These are phyloP conservation scores for Odonthalia washingtoniensis DNA, from an alignment of 31 red algal species.

Conservation along the genomic window DNA sequence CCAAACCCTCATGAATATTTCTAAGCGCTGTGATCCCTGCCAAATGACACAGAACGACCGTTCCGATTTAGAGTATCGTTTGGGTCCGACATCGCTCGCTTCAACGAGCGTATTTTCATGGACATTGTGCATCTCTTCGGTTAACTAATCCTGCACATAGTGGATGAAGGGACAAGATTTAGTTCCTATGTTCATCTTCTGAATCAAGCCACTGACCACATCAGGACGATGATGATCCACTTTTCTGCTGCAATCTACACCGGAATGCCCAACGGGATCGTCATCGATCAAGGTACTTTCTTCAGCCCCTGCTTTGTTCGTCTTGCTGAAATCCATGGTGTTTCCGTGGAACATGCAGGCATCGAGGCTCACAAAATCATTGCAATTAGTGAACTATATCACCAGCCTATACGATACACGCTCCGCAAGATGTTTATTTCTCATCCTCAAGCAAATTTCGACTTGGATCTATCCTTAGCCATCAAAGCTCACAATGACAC, in stretches of 20 bases:
- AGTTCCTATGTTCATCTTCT: not conserved
- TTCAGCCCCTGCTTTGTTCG: conserved; percentile 24
- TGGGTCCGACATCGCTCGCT: conserved; percentile 13
- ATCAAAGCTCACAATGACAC: conserved; percentile 49
- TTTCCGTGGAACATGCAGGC: too few relatives aligned
- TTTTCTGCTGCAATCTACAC: conserved; percentile 41
- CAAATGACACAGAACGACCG: conserved; percentile 20
- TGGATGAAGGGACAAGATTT: conserved; percentile 44
- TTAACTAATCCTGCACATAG: conserved; percentile 33
- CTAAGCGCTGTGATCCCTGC: conserved; percentile 32
- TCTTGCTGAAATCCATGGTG: not conserved
- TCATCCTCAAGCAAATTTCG: not conserved
- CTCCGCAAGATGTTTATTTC: conserved; percentile 37
- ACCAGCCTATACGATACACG: conserved; percentile 22
- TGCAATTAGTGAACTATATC: conserved; percentile 47
- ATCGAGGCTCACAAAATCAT: conserved; percentile 32
- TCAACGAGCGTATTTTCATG: conserved; percentile 41
- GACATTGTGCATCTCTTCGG: conserved; percentile 31
- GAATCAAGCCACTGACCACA: too few relatives aligned
- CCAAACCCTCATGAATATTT: not conserved
- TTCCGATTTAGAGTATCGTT: conserved; percentile 22
- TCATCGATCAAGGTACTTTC: conserved; percentile 34
- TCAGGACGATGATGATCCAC: too few relatives aligned
- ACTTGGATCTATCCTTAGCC: not conserved
- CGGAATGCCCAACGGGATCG: conserved; percentile 39